Evolutionary conservation across 305 asterid genomes (phyloP).

Genomic region (Plantago coronopus): DNA sequence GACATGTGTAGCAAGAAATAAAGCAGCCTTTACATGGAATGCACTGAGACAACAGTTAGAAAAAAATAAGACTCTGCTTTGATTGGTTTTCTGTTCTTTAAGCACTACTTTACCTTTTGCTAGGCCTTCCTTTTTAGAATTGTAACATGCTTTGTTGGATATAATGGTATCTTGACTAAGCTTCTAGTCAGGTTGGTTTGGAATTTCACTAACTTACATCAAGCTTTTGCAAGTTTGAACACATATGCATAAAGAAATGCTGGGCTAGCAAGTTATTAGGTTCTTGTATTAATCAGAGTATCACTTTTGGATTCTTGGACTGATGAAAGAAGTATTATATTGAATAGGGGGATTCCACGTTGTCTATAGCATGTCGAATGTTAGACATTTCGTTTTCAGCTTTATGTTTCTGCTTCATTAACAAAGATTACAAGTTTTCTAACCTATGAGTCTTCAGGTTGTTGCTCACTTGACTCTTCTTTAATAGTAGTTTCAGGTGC

Average conservation of each 20-base stretch:
- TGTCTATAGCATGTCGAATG: no score
- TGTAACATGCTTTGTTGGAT: conserved; percentile 12
- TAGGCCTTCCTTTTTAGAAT: neutral
- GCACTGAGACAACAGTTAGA: neutral
- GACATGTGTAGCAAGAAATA: conserved; percentile 9
- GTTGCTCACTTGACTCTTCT: conserved; percentile 25
- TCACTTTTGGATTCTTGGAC: neutral
- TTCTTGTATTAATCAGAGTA: neutral
- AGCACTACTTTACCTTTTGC: conserved; percentile 2
- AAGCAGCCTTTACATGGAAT: conserved; percentile 3
- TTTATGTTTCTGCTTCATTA: conserved; percentile 17
- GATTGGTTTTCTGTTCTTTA: conserved; percentile 10
- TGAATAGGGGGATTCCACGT: no score
- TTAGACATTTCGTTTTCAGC: neutral
- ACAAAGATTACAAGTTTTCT: conserved; percentile 11
- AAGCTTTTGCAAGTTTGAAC: neutral
- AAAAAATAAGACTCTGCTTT: conserved; percentile 1
- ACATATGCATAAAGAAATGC: neutral
- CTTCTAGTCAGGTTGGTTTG: neutral
- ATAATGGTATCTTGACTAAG: conserved; percentile 14
- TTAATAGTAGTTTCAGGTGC: conserved; percentile 21
- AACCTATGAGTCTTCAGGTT: conserved; percentile 31
- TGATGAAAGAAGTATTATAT: neutral
- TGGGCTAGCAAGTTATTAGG: conserved; percentile 2
- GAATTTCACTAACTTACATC: conserved; percentile 1